Base-by-base conservation (phyloP, 2,329 filamentous ascomycete genomes). In the Cladobotryum mycophilum region DNA sequence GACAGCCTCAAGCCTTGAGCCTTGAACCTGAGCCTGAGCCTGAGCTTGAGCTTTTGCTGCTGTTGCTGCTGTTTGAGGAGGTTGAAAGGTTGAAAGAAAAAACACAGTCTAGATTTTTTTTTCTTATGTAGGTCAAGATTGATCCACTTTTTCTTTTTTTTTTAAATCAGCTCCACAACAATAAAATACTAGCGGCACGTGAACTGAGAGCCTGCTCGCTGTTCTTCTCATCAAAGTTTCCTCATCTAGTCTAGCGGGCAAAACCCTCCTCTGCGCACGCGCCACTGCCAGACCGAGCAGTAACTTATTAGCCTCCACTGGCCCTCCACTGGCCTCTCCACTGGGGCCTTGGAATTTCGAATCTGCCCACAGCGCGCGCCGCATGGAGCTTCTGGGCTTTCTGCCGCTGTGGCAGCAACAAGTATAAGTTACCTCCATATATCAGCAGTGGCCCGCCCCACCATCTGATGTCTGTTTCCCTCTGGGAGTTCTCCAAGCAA, bases 101-200 rank as follows among this genome's bases (percentile, higher is more conserved):
- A 42, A 47, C 13, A 35, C 17, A 38, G 40, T 51, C 46, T 17
- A n/a, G 13, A 47, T 34, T 35, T 30, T 30, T 20, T 30, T 30
- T 30, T 30, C 25, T 30, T 30, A 41, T 17, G 30, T 41, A 47
- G 38, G 43, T 51, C 43, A 38, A 41, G 43, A 30, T 46, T 46
- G 44, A 51, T 46, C 41, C 45, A 51, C 43, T 37, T 37, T 42
- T 51, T 44, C 46, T 51, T 50, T 51, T 41, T 42, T 45, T 48
- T 47, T 47, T 25, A 4, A 25, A 30, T 30, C 25, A 30, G 25
- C 25, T 11, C 25, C 25, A 30, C 25, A 4, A 6, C 25, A 30
- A 36, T 22, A 37, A 49, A 46, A 46, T 51, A 41, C 48, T 46
- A 30, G 37, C n/a, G 44, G 48, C 48, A 51, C 48, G 48, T 51